Evolutionary conservation across 2,329 filamentous ascomycete genomes (phyloP), one percentile per base, ranked within the genome.

Genomic region (Oidium heveae): DNA sequence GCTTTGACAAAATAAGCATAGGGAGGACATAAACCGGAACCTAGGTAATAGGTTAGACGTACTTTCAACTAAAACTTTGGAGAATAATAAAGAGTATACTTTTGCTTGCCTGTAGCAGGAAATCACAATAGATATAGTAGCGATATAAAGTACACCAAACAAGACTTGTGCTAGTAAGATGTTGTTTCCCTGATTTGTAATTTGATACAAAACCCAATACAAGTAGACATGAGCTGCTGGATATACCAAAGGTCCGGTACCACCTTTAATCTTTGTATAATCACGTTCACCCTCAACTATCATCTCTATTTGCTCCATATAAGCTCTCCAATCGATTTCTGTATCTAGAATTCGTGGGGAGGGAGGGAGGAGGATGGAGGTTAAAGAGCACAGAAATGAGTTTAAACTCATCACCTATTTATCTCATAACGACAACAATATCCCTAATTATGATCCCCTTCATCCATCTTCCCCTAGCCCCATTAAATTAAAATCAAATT

Each of bases 241-340:
- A 68, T 98, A 98, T 57, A 98, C 91, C 53, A 96, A 74, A 2
- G 91, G 91, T 0, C 91, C 91, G 0, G 91, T 98, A 57, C 79
- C 82, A 61, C 91, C 91, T 64, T 82, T 76, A 65, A 98, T 88
- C 56, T 80, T 75, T 57, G 77, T 78, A 67, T 98, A 98, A 68
- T 95, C 82, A 65, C 84, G 79, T 71, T 96, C 88, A 63, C 91
- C 91, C 18, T 77, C 73, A 49, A 88, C 70, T 63, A 83, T 91
- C 61, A 88, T 80, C 43, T 75, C 69, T 47, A 96, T 74, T 64
- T 98, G 91, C 66, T 95, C 76, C 88, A 98, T 96, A 68, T 98
- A 98, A 0, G 91, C 86, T 56, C 75, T 76, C 89, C 89, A 98
- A 69, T 98, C 91, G 64, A 98, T 98, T 68, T 98, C 91, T 46